phyloP scores from a whole-genome alignment of 805 yeast genomes.

The Candida loeiensis region DNA sequence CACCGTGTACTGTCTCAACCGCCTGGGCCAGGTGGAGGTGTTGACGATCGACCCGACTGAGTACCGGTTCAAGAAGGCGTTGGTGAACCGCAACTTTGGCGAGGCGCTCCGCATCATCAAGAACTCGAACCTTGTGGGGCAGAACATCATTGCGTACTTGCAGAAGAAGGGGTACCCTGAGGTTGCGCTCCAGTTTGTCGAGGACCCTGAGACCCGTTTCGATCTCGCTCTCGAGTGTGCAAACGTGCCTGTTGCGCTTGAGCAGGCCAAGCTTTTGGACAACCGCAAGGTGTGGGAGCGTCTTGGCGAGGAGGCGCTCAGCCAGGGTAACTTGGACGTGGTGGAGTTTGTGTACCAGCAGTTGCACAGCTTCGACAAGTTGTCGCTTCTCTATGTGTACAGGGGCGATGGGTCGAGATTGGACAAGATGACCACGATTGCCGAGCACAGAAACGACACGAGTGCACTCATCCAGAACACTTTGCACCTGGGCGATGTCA shows the following conservation, averaged over 20 bases:
- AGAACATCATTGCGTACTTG: slow-evolving; percentile 90
- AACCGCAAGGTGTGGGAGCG: slow-evolving; percentile 70
- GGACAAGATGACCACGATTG: slow-evolving; percentile 81
- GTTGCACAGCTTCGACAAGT: slow-evolving; percentile 78
- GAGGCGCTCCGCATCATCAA: slow-evolving; percentile 89
- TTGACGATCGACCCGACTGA: slow-evolving; percentile 91
- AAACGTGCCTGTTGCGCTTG: slow-evolving; percentile 79
- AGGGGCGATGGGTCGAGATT: slow-evolving; percentile 79
- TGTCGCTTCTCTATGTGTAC: slow-evolving; percentile 81
- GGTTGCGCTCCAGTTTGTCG: slow-evolving; percentile 93
- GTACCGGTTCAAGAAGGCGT: slow-evolving; percentile 90
- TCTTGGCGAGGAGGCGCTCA: slow-evolving; percentile 79
- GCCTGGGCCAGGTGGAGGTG: slow-evolving; percentile 80
- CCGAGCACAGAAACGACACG: slow-evolving; percentile 80
- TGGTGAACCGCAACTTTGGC: slow-evolving; percentile 82
- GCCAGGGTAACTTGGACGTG: slow-evolving; percentile 82
- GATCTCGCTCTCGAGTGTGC: slow-evolving; percentile 95
- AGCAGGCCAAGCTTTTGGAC: slow-evolving; percentile 78
- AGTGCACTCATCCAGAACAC: slow-evolving; percentile 81
- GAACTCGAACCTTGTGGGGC: slow-evolving; percentile 91
- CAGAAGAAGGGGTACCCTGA: slow-evolving; percentile 97
- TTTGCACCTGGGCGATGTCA: slow-evolving; percentile 68
- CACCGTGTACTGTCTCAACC: slow-evolving; percentile 74
- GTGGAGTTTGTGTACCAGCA: slow-evolving; percentile 89
- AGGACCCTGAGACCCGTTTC: slow-evolving; percentile 93